These are phyloP conservation scores for Chrysoporthe austroafricana DNA, from an alignment of 2,329 filamentous ascomycete genomes.

Conservation along the genomic window DNA sequence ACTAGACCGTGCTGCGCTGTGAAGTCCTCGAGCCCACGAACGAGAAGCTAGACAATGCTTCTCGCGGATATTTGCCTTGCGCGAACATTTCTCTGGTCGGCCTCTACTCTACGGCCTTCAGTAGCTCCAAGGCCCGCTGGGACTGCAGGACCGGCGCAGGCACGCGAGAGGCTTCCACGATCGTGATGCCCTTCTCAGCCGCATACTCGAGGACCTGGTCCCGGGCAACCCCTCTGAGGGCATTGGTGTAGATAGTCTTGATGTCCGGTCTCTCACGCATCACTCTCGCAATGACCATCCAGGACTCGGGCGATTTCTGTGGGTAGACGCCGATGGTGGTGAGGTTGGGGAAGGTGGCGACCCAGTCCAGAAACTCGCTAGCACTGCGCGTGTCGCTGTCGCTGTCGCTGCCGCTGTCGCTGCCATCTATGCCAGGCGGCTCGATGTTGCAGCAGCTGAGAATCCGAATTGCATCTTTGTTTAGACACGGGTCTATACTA, in stretches of 20 bases:
- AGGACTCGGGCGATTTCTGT: not conserved
- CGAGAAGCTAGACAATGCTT: too few species aligned
- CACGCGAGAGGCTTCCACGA: conserved; percentile 17
- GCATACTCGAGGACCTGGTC: conserved; percentile 18
- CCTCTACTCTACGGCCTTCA: not conserved
- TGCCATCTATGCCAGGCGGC: not conserved
- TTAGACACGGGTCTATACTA: conserved; percentile 6
- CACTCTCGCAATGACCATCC: conserved; percentile 5
- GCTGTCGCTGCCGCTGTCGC: not conserved
- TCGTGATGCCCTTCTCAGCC: conserved; percentile 4
- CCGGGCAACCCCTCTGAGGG: conserved; percentile 2
- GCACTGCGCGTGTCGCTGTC: not conserved
- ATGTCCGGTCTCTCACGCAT: conserved; percentile 6
- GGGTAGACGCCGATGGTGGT: conserved; percentile 21
- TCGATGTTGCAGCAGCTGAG: conserved; percentile 11
- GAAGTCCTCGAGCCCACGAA: not conserved
- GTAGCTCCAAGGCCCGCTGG: not conserved
- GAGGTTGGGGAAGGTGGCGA: conserved; percentile 19
- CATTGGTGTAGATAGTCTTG: conserved; percentile 25
- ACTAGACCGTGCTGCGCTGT: not conserved
- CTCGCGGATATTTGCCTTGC: too few species aligned
- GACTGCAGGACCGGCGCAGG: conserved; percentile 17
- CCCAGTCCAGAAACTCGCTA: conserved; percentile 10
- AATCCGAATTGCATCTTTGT: conserved; percentile 11
- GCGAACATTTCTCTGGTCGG: not conserved